Evolutionary conservation across 495 filamentous ascomycete species (phyloP), one percentile per base, ranked within the genome.

Genomic region (Penicillium macrosclerotiorum): DNA sequence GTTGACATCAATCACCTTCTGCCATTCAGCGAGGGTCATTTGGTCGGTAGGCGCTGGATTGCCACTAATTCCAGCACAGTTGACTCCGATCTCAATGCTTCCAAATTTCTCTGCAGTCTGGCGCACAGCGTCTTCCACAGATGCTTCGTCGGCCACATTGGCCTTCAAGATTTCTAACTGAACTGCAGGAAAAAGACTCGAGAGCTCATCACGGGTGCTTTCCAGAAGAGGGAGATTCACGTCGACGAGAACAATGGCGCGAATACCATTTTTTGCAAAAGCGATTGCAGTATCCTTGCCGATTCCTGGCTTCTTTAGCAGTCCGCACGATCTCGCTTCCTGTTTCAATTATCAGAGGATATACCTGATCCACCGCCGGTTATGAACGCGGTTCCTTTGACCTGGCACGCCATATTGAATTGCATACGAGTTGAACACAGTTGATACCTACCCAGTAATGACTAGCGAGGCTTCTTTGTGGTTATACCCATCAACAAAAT

Each of bases 51-150:
- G 41, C 0, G 45, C 46, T 0, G 63, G 37, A 0, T 22, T 38
- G 6, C 62, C 57, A 26, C 38, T 34, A 1, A 65, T 54, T 0
- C 70, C 79, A 9, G 70, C 69, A 16, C 75, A 74, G 46, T 77
- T 74, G 23, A 81, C 62, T 0, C 78, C 47, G 16, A 81, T 75
- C 38, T 83, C 78, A 13, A 82, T 66, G 18, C 74, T 55, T 12
- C 72, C 66, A 8, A 64, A 73, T 4, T 61, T 48, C 1, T 55
- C 32, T 3, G 41, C 54, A 0, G 46, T 49, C 25, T 52, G 47
- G 8, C 42, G 36, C 3, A 63, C 38, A 5, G 60, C 55, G 3
- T 29, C 27, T 0, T 52, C 31, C 19, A 63, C 57, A 3, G 55
- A 54, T 13, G 22, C 35, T 45, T 66, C 59, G 4, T 54, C 42